Evolutionary conservation across 202 grass and related monocot genomes (phyloP), one percentile per base, ranked within the genome.

Genomic region (Panicum hallii): DNA sequence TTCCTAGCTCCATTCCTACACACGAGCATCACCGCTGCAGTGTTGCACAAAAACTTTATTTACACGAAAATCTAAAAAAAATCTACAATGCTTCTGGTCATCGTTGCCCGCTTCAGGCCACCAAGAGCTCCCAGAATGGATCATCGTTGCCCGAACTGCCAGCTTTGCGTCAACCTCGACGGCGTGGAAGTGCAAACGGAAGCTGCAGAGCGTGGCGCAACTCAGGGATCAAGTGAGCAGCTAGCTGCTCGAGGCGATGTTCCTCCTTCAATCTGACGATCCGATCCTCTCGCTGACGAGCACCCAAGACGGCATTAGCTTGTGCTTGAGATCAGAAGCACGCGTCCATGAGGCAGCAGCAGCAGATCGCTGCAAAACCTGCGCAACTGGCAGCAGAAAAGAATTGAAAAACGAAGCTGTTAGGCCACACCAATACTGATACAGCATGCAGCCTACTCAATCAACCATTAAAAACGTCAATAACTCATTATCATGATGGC

Each of bases 311-410:
- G 6, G 6, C 36, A 63, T 15, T 66, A 19, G 40, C 61, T 19
- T 13, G 11, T 10, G 28, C 20, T 38, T 17, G 63, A 48, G 42
- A 23, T 75, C 54, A 80, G 80, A 83, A 87, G 75, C 89, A 87
- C 2, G 69, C 69, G 54, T 90, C 89, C 75, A 90, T 40, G 40
- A 90, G 57, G 69, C 89, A 90, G 80, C 88, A 84, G 45, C 80
- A 87, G 32, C 88, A 90, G 32, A 72, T 50, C 4, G 79, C 88
- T 14, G 74, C 84, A 40, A 87, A 63, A 5, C 79, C 88, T 20
- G 88, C 84, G 11, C 82, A 63, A 7, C 79, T 87, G 75, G 0
- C n/a, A 12, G 44, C 42, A 12, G 11, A 28, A 53, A 74, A 67
- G 0, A 42, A 38, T 32, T 36, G 2, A 64, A 10, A 46, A 47